Base-by-base conservation (phyloP, 352 stramenopile genomes). In the Peronospora destructor region DNA sequence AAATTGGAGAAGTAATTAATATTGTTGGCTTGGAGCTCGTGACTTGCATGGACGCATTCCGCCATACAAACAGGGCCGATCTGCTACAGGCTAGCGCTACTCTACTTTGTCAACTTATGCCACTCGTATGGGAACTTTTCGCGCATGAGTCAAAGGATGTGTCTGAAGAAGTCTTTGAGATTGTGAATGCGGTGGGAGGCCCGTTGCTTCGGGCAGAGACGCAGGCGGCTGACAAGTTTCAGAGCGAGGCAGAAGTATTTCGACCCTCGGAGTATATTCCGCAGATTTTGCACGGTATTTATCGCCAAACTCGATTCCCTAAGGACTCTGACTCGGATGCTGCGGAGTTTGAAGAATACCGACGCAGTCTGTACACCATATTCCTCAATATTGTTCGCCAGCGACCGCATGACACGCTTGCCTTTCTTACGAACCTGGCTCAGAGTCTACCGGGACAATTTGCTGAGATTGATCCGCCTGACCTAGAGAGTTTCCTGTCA, bases 331-430 rank as follows among this genome's bases (percentile, higher is more conserved):
- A 89, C 57, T 80, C 77, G 43, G 84, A 94, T 50, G 81, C 73
- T 17, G 73, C 83, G 6, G 81, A 89, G 49, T 91, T 94, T 48
- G 84, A 92, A 62, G 71, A 86, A 38, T 91, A 92, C 51, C 76
- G 82, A 21, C 75, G 74, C 39, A 87, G 80, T 45, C 57, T 91
- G 16, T 89, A 85, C 64, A 89, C 87, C 41, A 90, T 94, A 49
- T 94, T 87, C 53, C 75, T 94, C 38, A 91, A 94, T 54, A 83
- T 91, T 43, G 81, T 81, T 32, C 82, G 82, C 0, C 62, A 86
- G 42, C 68, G 80, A 28, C 73, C 84, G 23, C 59, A 85, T 30
- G 71, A 87, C 26, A 85, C 80, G 19, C 62, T 92, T 42, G 52
- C 49, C 14, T 91, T 85, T 64, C 60, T 91, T 11, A 68, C 64